phyloP scores from a whole-genome alignment of 768 basidiomycete species.

The Ephemerocybe angulata region DNA sequence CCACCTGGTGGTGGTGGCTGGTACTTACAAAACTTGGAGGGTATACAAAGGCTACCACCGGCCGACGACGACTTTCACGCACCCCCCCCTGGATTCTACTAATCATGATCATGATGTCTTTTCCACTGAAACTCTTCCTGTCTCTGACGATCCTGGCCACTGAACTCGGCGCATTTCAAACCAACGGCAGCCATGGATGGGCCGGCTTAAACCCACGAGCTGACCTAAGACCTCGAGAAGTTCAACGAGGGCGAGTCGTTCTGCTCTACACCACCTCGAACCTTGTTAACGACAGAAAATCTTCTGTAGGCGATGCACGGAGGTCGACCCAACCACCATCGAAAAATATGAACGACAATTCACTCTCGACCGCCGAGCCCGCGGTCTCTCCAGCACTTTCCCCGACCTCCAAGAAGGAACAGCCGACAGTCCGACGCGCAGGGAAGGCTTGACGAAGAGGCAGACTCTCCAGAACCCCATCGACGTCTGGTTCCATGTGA shows the following conservation, averaged over 20 bases:
- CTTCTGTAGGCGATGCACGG: background rate
- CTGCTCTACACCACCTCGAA: background rate
- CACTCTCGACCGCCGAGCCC: background rate
- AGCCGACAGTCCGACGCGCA: background rate
- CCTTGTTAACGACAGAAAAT: background rate
- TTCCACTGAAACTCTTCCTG: too few relatives aligned
- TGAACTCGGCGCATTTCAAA: too few relatives aligned
- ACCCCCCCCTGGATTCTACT: too few relatives aligned
- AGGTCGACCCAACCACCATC: background rate
- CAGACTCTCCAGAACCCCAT: background rate
- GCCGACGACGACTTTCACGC: too few relatives aligned
- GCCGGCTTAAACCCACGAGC: too few relatives aligned
- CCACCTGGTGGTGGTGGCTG: too few relatives aligned
- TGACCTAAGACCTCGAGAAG: background rate
- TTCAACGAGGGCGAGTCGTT: background rate
- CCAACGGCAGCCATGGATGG: too few relatives aligned
- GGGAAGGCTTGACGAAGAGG: background rate
- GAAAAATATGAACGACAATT: background rate
- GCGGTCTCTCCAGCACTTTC: background rate
- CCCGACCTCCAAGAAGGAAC: background rate
- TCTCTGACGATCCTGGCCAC: too few relatives aligned
- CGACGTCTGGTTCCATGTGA: conserved; percentile 15
- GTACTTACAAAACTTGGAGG: too few relatives aligned
- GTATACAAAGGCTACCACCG: too few relatives aligned
- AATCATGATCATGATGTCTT: too few relatives aligned